A percentile compares a stretch with the other conserved stretches of the same genome.
phyloP scores from a whole-genome alignment of 257 asterid genomes.

The Echium plantagineum region DNA sequence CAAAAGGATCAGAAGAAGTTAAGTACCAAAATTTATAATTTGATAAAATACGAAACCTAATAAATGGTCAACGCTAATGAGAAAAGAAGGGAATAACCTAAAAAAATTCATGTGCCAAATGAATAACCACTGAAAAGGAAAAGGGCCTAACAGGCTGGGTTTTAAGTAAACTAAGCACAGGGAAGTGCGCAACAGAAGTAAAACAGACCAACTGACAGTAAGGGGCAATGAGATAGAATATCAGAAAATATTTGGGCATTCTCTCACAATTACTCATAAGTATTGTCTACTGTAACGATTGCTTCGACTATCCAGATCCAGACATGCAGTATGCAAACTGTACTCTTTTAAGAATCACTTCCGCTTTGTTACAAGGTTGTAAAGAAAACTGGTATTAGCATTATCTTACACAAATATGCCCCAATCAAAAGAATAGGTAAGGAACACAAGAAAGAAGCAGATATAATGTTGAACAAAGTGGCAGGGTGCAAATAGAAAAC shows the following conservation, averaged over 20 bases:
- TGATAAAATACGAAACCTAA: neutral
- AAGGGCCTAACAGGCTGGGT: neutral
- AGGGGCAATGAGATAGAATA: neutral
- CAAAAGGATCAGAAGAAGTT: slow-evolving; percentile 10
- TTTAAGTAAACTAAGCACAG: no score
- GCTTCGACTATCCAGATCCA: neutral
- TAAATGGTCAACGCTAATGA: neutral
- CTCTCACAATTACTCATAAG: neutral
- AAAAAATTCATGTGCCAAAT: neutral
- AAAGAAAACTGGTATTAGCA: neutral
- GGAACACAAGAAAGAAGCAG: neutral
- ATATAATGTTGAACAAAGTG: neutral
- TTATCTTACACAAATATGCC: neutral
- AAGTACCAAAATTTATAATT: slow-evolving; percentile 2
- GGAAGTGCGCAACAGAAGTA: no score
- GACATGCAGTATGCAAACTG: neutral
- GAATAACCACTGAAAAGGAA: neutral
- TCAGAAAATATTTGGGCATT: neutral
- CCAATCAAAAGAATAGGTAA: neutral
- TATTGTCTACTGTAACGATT: no score
- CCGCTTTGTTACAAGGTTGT: neutral
- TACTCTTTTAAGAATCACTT: neutral
- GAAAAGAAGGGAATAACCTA: neutral
- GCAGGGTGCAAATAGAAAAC: neutral
- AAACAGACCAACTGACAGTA: neutral